Evolutionary conservation across 225 moss, liverwort and hornwort species (phyloP).

Genomic region (Rhytidiadelphus loreus): DNA sequence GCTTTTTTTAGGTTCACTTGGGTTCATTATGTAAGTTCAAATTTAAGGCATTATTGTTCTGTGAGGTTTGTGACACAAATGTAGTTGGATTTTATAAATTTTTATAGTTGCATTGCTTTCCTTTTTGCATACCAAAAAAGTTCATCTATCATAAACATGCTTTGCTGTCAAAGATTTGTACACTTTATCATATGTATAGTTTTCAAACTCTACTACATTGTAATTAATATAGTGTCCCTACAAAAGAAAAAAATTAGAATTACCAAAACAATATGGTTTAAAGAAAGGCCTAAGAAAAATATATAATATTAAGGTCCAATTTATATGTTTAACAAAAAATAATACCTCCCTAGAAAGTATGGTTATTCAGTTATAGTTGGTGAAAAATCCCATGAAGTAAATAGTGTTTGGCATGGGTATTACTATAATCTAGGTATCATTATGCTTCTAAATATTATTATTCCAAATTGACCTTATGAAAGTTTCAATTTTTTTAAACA

Average conservation of each 20-base stretch:
- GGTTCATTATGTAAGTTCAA: background rate
- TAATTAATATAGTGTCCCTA: background rate
- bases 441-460: too few relatives aligned
- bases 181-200: background rate
- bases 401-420: accelerated
- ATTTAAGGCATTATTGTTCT: background rate
- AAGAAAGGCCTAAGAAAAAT: background rate
- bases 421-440: too few relatives aligned
- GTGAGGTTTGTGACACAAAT: background rate
- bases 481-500: too few relatives aligned
- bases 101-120: background rate
- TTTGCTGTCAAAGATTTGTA: background rate
- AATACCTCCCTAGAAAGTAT: background rate
- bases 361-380: background rate
- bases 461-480: too few relatives aligned
- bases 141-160: background rate
- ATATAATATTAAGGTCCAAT: accelerated
- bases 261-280: background rate
- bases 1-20: background rate
- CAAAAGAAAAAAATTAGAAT: background rate
- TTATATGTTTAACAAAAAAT: background rate
- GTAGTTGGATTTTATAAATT: background rate
- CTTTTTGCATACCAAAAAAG: accelerated
- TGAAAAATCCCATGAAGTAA: background rate
- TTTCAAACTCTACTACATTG: background rate